A percentile compares a stretch with the other conserved stretches of the same genome.
Evolutionary conservation across 73 alveolate species (phyloP).

Genomic region (Uronychia setigera): DNA sequence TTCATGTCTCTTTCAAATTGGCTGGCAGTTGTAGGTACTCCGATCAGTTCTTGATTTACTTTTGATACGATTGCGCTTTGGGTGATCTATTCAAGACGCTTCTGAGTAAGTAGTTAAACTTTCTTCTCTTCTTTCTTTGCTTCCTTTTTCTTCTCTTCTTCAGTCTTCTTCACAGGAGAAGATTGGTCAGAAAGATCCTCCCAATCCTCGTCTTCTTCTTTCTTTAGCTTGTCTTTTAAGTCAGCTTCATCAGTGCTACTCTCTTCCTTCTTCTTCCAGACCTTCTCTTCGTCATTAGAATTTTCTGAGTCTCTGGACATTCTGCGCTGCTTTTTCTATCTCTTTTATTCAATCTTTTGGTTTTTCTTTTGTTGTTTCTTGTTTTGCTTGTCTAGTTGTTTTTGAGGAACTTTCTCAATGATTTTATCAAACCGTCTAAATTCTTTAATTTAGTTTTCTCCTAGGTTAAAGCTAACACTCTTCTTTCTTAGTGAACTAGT

Average conservation of each 20-base stretch:
- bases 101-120: background rate
- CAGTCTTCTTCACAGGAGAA: background rate
- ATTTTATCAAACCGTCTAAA: constrained; percentile 22
- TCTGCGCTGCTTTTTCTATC: background rate
- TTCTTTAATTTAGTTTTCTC: constrained; percentile 40
- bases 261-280: background rate
- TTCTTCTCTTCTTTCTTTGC: background rate
- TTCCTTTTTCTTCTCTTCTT: background rate
- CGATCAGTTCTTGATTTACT: background rate
- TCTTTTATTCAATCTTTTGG: background rate
- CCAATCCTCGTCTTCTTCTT: background rate
- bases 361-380: background rate
- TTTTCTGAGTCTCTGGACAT: background rate
- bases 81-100: background rate
- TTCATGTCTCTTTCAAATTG: constrained; percentile 50
- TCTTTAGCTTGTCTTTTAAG: background rate
- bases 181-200: constrained; percentile 1
- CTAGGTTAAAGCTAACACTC: constrained; percentile 11
- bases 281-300: background rate
- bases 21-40: constrained; percentile 35
- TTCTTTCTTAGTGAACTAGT: background rate
- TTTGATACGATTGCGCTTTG: constrained; percentile 11
- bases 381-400: constrained; percentile 10
- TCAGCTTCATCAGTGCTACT: background rate
- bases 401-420: background rate